Base-by-base conservation (phyloP, 2,329 filamentous ascomycete species). In the Cadophora gregata region DNA sequence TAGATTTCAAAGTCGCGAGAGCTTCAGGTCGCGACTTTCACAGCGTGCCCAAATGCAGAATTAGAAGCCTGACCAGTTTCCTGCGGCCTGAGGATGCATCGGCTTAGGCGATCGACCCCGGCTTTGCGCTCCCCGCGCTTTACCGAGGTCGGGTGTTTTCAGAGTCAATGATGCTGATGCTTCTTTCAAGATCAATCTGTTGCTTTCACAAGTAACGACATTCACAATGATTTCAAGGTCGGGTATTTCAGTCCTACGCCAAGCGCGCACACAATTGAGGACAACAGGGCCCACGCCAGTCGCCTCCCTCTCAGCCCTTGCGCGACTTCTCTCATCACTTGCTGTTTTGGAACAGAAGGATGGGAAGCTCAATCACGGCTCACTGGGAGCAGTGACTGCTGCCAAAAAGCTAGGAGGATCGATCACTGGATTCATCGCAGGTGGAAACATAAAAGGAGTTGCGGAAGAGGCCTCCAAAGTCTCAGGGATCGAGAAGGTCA, bases 301-400 rank as follows among this genome's bases (percentile, higher is more conserved):
- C 67, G 69, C 74, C 14, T 77, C 76, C 14, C 66, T 76, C 78
- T 88, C 87, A 65, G 83, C 86, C 69, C 81, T 90, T 71, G 84
- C 85, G 74, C 87, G 91, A 74, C 83, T 97, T 68, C 85, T 96
- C 67, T 97, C 94, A 60, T 96, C 94, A 42, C 86, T 99, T 65
- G 95, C 95, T 55, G 84, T 99, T 63, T 87, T 99, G 69, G 96
- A 99, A 81, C 96, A 98, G 81, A 89, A 90, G 75, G 91, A 97
- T 75, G 96, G 96, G 69, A 90, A 93, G 81, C 86, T 99, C 71
- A 93, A 93, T 77, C 81, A 86, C 69, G 90, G 91, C 25, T 97
- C 94, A 5, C 83, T 97, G 65, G 92, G 92, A 76, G 91, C 93
- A 53, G 86, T 98, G 67, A 91, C 92, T 9, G 96, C 96, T 9